These are phyloP conservation scores for Carnegiea gigantea DNA, from an alignment of 179 eudicot species.

Conservation along the genomic window DNA sequence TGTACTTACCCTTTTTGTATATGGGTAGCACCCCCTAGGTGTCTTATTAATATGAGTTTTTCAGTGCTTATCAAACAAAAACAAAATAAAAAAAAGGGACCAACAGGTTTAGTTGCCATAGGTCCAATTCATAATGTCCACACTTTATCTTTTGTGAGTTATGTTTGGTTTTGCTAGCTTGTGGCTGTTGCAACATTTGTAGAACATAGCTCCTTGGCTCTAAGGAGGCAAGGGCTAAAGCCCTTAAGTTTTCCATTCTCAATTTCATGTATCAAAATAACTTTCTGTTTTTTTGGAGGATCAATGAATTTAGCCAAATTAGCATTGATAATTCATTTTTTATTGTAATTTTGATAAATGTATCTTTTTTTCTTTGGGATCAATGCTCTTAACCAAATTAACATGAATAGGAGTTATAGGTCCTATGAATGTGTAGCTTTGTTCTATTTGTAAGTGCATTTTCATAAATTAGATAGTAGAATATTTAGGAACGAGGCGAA, in stretches of 20 bases:
- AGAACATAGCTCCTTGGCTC: not conserved
- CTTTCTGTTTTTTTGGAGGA: too few relatives aligned
- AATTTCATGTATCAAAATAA: not conserved
- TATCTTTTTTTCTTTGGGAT: too few relatives aligned
- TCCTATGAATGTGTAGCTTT: too few relatives aligned
- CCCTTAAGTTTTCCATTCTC: too few relatives aligned
- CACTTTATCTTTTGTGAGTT: not conserved
- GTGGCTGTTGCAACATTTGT: not conserved
- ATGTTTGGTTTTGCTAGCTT: not conserved
- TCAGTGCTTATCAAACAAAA: too few relatives aligned
- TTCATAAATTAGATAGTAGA: not conserved
- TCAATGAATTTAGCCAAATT: not conserved
- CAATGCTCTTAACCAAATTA: too few relatives aligned
- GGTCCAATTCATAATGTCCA: not conserved
- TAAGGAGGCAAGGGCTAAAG: too few relatives aligned
- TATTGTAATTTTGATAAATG: not conserved
- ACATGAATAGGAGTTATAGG: too few relatives aligned
- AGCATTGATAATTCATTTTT: not conserved
- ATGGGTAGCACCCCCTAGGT: too few relatives aligned
- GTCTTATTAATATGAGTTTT: too few relatives aligned
- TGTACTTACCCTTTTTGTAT: too few relatives aligned
- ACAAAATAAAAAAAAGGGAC: not conserved
- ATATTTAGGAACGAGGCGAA: not conserved
- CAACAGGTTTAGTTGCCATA: not conserved
- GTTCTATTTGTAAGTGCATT: not conserved